Evolutionary conservation across 148 eudicot genomes (phyloP).

Genomic region (Nyssa sinensis): DNA sequence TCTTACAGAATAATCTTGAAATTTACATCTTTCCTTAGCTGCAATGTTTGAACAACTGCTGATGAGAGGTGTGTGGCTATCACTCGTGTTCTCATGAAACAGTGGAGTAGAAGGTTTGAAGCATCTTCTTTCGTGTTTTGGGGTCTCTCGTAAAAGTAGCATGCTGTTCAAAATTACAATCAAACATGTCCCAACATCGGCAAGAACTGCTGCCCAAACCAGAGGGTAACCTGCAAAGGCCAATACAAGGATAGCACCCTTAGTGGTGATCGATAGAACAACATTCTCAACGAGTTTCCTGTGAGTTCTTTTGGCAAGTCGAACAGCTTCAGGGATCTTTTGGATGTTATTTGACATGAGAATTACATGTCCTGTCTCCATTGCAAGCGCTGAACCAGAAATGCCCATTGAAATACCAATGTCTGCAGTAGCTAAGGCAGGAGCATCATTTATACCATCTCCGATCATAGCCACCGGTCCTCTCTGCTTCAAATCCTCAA

Average conservation of each 20-base stretch:
- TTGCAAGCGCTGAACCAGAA: constrained; percentile 47
- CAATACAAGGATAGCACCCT: constrained; percentile 35
- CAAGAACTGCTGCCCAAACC: no score
- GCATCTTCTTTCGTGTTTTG: not conserved
- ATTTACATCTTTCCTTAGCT: no score
- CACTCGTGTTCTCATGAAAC: no score
- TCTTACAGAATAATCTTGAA: no score
- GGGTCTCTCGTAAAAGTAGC: constrained; percentile 28
- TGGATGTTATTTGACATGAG: constrained; percentile 39
- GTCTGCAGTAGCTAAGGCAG: no score
- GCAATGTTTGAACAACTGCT: no score
- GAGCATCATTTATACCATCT: constrained; percentile 49
- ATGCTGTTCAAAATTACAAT: constrained; percentile 48
- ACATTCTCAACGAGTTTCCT: constrained; percentile 43
- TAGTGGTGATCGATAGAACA: constrained; percentile 29
- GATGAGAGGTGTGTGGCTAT: no score
- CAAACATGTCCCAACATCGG: constrained; percentile 51
- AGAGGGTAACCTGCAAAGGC: constrained; percentile 42
- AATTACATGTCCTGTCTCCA: constrained; percentile 47
- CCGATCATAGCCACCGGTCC: constrained; percentile 46
- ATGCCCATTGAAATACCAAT: constrained; percentile 56
- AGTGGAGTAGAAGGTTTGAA: no score
- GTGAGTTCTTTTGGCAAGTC: constrained; percentile 32
- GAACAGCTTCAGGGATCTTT: constrained; percentile 37
- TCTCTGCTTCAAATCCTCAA: constrained; percentile 30